Conservation (phyloP, 1,139 yeast genomes). For the Blastobotrys arbuscula region DNA sequence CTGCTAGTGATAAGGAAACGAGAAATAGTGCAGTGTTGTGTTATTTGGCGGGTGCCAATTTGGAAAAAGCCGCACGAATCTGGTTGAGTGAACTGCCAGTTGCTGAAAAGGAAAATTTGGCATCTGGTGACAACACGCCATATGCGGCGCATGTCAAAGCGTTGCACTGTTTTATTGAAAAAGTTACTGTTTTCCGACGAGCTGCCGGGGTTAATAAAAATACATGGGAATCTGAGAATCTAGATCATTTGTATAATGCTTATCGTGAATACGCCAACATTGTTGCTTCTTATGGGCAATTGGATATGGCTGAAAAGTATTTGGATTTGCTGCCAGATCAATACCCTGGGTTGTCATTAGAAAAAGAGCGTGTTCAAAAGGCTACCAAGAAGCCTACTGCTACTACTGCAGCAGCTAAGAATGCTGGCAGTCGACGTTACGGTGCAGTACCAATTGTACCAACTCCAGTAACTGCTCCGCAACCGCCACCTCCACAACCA, state of each 20-base stretch:
- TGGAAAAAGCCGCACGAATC: conserved; percentile 70
- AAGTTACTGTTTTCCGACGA: conserved; percentile 69
- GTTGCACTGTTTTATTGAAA: conserved; percentile 75
- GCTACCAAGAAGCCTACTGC: conserved; percentile 38
- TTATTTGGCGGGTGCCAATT: conserved; percentile 74
- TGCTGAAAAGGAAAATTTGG: conserved; percentile 50
- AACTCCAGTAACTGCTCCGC: conserved; percentile 11
- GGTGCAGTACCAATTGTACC: conserved; percentile 2
- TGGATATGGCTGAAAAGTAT: conserved; percentile 71
- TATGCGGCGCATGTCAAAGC: conserved; percentile 84
- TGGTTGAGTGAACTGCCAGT: conserved; percentile 77
- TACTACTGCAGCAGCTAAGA: conserved; percentile 3
- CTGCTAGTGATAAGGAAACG: conserved; percentile 29
- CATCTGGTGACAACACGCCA: conserved; percentile 46
- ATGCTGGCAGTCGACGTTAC: conserved; percentile 1
- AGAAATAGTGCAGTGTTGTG: conserved; percentile 74
- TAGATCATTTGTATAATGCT: conserved; percentile 51
- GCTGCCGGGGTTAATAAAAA: conserved; percentile 32
- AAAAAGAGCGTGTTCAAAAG: conserved; percentile 70
- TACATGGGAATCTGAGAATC: conserved; percentile 35
- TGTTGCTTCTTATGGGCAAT: conserved; percentile 77
- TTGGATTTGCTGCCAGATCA: conserved; percentile 65
- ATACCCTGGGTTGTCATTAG: conserved; percentile 53
- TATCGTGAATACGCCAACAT: conserved; percentile 74
- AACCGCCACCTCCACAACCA: conserved; percentile 7